These are phyloP conservation scores for Neonectria coccinea DNA, from an alignment of 2,329 filamentous ascomycete species.

Conservation along the genomic window DNA sequence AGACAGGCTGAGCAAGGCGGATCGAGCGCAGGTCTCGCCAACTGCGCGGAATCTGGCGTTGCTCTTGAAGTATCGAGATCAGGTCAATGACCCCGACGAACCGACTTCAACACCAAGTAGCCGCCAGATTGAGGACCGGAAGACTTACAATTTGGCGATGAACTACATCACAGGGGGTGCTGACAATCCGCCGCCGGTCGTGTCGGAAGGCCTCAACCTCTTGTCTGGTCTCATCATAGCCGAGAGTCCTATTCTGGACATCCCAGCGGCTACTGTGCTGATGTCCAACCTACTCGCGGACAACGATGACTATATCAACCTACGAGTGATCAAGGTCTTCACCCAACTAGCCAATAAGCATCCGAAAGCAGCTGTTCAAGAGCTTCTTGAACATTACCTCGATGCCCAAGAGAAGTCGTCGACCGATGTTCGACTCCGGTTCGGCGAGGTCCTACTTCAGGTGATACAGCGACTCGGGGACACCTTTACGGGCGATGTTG, in stretches of 20 bases:
- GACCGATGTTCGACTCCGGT: conserved; percentile 73
- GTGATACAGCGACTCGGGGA: conserved; percentile 71
- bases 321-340: conserved; percentile 74
- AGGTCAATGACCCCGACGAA: conserved; percentile 60
- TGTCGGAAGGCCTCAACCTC: conserved; percentile 72
- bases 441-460: conserved; percentile 75
- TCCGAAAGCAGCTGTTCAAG: conserved; percentile 69
- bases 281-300: conserved; percentile 74
- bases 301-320: conserved; percentile 77
- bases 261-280: conserved; percentile 73
- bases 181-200: conserved; percentile 74
- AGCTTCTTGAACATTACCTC: conserved; percentile 75
- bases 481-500: conserved; percentile 66
- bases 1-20: conserved; percentile 53
- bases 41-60: conserved; percentile 69
- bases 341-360: conserved; percentile 71
- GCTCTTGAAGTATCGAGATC: conserved; percentile 67
- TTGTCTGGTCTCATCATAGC: conserved; percentile 67
- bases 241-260: conserved; percentile 70
- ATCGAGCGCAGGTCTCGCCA: conserved; percentile 57
- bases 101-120: conserved; percentile 54
- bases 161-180: conserved; percentile 69
- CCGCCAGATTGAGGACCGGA: conserved; percentile 69
- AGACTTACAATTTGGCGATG: conserved; percentile 71
- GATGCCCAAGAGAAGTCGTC: conserved; percentile 69